phyloP scores from a whole-genome alignment of 805 yeast species.

The Saturnispora mendoncae region DNA sequence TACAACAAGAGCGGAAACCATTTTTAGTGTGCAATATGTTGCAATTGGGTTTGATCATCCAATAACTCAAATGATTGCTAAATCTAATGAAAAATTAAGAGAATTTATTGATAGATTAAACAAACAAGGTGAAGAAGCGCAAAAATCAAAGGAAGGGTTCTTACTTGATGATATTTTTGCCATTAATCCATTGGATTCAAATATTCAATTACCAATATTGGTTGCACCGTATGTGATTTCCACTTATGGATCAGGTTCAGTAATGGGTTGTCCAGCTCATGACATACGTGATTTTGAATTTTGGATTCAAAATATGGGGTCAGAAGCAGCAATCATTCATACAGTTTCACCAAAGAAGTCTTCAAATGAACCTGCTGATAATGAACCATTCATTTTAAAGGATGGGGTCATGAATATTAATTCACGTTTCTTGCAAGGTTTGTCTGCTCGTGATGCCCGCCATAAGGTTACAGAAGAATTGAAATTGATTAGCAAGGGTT shows the following conservation, averaged over 20 bases:
- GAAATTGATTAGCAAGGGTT: conserved; percentile 33
- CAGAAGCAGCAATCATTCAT: conserved; percentile 28
- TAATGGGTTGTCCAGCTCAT: conserved; percentile 97
- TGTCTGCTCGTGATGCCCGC: conserved; percentile 44
- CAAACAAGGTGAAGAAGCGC: conserved; percentile 31
- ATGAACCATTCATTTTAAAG: conserved; percentile 31
- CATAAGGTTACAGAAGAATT: conserved; percentile 36
- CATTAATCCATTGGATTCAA: conserved; percentile 49
- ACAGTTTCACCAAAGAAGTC: conserved; percentile 36
- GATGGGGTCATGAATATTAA: conserved; percentile 41
- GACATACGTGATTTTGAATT: conserved; percentile 77
- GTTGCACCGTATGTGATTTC: conserved; percentile 87
- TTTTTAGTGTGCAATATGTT: conserved; percentile 72
- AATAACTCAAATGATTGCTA: conserved; percentile 35
- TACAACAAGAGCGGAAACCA: conserved; percentile 87
- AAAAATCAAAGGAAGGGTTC: conserved; percentile 50
- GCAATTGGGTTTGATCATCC: conserved; percentile 74
- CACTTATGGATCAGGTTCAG: conserved; percentile 84
- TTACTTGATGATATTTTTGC: conserved; percentile 36
- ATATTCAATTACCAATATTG: conserved; percentile 55
- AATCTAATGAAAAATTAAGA: conserved; percentile 32
- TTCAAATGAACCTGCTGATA: conserved; percentile 7
- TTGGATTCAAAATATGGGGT: conserved; percentile 59
- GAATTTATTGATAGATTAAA: conserved; percentile 37
- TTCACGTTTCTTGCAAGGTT: conserved; percentile 44